Evolutionary conservation across 2,329 filamentous ascomycete species (phyloP).

Genomic region (Fusarium dimerum): DNA sequence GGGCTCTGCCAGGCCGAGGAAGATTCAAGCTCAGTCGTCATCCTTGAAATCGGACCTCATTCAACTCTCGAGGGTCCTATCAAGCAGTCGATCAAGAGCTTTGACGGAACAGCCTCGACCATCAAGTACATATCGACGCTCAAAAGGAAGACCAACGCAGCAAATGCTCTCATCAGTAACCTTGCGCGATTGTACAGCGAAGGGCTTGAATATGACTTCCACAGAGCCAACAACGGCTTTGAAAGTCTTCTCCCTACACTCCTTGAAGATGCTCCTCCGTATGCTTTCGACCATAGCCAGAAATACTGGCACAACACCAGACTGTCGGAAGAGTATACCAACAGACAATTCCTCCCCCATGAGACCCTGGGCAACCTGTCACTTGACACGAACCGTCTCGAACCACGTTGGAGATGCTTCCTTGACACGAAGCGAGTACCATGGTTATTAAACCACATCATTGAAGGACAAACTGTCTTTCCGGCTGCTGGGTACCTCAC

Average conservation of each 20-base stretch:
- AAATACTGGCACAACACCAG: constrained; percentile 16
- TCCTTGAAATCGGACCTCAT: constrained; percentile 40
- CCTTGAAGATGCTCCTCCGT: constrained; percentile 34
- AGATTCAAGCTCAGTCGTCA: constrained; percentile 2
- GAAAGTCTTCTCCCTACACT: not conserved
- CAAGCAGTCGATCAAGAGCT: constrained; percentile 27
- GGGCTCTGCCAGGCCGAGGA: constrained; percentile 16
- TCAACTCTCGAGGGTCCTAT: constrained; percentile 44
- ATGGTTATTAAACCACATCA: constrained; percentile 12
- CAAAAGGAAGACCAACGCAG: constrained; percentile 11
- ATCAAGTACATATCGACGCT: constrained; percentile 23
- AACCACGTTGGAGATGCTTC: constrained; percentile 10
- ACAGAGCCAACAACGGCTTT: not conserved
- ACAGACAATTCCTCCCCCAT: constrained; percentile 8
- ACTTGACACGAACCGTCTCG: not conserved
- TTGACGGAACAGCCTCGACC: constrained; percentile 1
- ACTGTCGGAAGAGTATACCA: constrained; percentile 5
- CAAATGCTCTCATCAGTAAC: not conserved
- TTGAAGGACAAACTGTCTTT: constrained; percentile 9
- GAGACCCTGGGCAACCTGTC: constrained; percentile 11
- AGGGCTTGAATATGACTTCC: constrained; percentile 5
- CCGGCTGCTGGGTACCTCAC: constrained; percentile 9
- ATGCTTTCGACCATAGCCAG: constrained; percentile 42
- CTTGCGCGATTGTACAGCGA: constrained; percentile 2
- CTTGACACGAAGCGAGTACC: constrained; percentile 5